Evolutionary conservation across 306 rosid species (phyloP).

Genomic region (Quercus aquifolioides): DNA sequence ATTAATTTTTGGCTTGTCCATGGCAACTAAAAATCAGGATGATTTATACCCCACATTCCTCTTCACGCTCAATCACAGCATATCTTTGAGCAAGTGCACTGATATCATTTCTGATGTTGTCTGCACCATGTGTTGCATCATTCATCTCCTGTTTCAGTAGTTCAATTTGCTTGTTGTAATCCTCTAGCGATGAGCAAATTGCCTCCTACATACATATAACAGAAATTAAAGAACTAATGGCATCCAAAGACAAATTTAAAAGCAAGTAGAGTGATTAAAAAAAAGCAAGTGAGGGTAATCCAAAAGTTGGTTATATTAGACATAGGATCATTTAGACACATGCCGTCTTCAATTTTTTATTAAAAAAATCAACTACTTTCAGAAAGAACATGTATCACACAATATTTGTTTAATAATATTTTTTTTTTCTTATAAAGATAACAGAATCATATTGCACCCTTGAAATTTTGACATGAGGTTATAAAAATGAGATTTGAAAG

Average conservation of each 20-base stretch:
- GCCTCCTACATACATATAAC: constrained; percentile 64
- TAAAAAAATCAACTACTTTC: neutral
- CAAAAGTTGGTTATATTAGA: neutral
- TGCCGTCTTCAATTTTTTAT: neutral
- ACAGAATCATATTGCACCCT: neutral
- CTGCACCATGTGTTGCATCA: constrained; percentile 97
- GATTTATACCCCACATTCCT: constrained; percentile 88
- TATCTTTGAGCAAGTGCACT: constrained; percentile 99
- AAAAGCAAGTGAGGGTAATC: neutral
- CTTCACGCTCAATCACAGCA: constrained; percentile 91
- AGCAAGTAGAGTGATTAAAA: neutral
- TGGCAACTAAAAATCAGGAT: constrained; percentile 20
- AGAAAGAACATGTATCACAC: neutral
- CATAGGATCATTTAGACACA: neutral
- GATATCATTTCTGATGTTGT: constrained; percentile 93
- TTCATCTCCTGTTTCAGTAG: constrained; percentile 93
- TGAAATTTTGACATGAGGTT: neutral
- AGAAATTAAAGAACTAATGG: constrained; percentile 1
- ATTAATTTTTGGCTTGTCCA: neutral
- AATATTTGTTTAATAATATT: neutral
- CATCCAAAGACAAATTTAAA: neutral
- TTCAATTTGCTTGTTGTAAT: constrained; percentile 98
- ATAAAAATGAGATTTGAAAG: neutral
- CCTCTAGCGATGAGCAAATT: constrained; percentile 90
- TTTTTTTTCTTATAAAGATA: neutral